A percentile compares a stretch with the other conserved stretches of the same genome.
phyloP scores from a whole-genome alignment of 257 asterid genomes.

The Paraleonurus japonicus region DNA sequence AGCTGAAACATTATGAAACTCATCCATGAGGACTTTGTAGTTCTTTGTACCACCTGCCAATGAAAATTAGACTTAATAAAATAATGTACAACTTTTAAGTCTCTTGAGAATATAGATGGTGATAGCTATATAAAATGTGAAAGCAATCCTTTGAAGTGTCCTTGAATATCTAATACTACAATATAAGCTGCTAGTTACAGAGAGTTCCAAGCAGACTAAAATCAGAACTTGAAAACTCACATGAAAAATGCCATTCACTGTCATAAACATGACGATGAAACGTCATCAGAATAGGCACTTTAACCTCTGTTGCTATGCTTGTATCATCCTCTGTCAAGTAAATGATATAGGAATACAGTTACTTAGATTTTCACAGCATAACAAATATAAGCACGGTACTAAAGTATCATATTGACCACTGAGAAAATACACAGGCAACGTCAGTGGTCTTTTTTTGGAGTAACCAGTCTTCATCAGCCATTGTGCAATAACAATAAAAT shows the following conservation, averaged over 20 bases:
- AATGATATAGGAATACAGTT: conserved; percentile 19
- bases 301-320: conserved; percentile 74
- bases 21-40: conserved; percentile 91
- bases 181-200: conserved; percentile 11
- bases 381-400: neutral
- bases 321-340: conserved; percentile 86
- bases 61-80: conserved; percentile 18
- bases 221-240: conserved; percentile 51
- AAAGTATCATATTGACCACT: neutral
- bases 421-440: neutral
- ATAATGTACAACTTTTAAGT: neutral
- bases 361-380: neutral
- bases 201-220: neutral
- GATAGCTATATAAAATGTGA: neutral
- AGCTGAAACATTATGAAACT: conserved; percentile 75
- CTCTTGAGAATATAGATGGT: neutral
- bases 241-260: conserved; percentile 87
- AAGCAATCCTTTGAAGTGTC: neutral
- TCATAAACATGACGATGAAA: conserved; percentile 80
- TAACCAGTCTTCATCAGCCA: neutral
- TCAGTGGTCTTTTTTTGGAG: neutral
- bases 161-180: neutral
- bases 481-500: neutral
- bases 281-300: conserved; percentile 75
- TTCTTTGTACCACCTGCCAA: conserved; percentile 77